phyloP scores from a whole-genome alignment of 129 eudicot species.

The Calendula officinalis region DNA sequence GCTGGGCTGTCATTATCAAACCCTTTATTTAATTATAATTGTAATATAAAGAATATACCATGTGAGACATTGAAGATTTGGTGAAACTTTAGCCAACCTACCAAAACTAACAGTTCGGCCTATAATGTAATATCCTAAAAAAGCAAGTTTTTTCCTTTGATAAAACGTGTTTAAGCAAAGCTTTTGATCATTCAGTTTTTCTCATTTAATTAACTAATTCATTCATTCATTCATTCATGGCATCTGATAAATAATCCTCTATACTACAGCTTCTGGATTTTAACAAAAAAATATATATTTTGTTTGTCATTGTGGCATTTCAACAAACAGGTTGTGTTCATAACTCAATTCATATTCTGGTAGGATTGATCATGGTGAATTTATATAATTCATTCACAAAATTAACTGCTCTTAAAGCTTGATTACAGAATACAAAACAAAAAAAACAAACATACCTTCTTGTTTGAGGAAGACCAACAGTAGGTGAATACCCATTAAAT shows the following conservation, averaged over 20 bases:
- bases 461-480: slow-evolving; percentile 85
- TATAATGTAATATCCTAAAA: not conserved
- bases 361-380: not conserved
- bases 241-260: not conserved
- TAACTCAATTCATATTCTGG: not conserved
- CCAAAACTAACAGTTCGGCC: not conserved
- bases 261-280: not conserved
- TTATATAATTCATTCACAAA: not conserved
- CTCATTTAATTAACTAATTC: no score
- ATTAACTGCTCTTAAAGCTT: not conserved
- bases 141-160: not conserved
- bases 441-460: slow-evolving; percentile 45
- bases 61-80: no score
- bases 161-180: not conserved
- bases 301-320: slow-evolving; percentile 3
- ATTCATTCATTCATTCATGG: not conserved
- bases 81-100: not conserved
- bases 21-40: not conserved
- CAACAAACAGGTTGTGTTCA: slow-evolving; percentile 27
- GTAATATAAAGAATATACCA: no score
- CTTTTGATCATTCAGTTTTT: not conserved
- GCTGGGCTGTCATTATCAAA: no score
- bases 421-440: not conserved
- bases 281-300: no score
- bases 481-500: slow-evolving; percentile 91